Conservation (phyloP, 306 rosid species). For the Psophocarpus tetragonolobus region DNA sequence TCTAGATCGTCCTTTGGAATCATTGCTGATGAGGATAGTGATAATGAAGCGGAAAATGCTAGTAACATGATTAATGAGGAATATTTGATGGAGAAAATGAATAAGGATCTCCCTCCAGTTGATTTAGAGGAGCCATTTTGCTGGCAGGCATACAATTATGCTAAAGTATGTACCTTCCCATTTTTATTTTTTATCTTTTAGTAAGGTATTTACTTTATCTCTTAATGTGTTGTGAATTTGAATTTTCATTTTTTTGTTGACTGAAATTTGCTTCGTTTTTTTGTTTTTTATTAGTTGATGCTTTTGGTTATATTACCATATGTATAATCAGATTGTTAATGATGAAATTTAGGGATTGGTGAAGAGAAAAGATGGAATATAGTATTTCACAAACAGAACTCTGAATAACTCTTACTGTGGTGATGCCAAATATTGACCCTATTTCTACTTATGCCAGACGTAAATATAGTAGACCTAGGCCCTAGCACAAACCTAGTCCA, state of each 20-base stretch:
- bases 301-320: conserved; percentile 18
- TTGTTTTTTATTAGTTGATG: conserved; percentile 9
- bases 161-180: conserved; percentile 58
- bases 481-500: background rate
- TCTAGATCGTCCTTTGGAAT: conserved; percentile 51
- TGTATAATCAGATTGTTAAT: conserved; percentile 20
- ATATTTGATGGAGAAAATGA: conserved; percentile 82
- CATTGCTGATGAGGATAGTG: conserved; percentile 75
- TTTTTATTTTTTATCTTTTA: conserved; percentile 16
- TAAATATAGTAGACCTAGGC: background rate
- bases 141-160: conserved; percentile 96
- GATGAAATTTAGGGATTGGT: conserved; percentile 26
- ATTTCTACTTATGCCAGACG: too few relatives aligned
- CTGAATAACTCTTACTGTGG: background rate
- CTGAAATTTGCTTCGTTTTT: conserved; percentile 13
- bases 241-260: conserved; percentile 23
- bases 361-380: conserved; percentile 17
- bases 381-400: conserved; percentile 15
- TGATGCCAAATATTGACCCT: background rate
- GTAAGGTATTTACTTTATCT: conserved; percentile 8
- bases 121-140: conserved; percentile 98
- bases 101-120: conserved; percentile 88
- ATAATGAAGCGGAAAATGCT: conserved; percentile 69
- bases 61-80: conserved; percentile 79
- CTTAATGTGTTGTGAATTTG: background rate